Evolutionary conservation across 2,329 filamentous ascomycete species (phyloP), one percentile per base, ranked within the genome.

Genomic region (Colletotrichum viniferum): DNA sequence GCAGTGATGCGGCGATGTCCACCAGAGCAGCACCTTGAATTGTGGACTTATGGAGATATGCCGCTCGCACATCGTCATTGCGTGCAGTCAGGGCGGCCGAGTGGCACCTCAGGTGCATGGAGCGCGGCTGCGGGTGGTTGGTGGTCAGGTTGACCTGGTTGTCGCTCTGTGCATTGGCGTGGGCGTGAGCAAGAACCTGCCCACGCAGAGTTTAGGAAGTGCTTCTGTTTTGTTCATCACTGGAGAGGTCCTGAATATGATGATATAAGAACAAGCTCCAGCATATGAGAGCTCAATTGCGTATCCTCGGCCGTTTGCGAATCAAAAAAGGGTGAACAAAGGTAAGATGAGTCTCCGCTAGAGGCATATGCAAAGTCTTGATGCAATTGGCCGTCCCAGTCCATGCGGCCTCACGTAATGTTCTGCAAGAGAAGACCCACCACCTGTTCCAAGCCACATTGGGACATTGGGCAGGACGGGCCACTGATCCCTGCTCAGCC

Each of bases 401-500:
- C 73, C 56, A 69, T 73, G 73, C 69, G 28, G 38, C 56, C 24
- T 68, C 55, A 76, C 69, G 73, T 76, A 73, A 76, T 73, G 69
- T 69, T 73, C 73, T 76, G 73, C 63, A 69, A 68, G 30, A 63
- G 7, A 34, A n/a, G 60, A 60, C 60, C 38, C 38, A 43, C 72
- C 68, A 66, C 55, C 62, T 30, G 24, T 24, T 24, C 62, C 73
- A 75, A 74, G 73, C 73, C 70, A 76, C 73, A 60, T 69, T 73
- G 24, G 70, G 63, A 43, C 56, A 69, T 52, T 58, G 30, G 34
- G 13, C 48, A 55, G 64, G 43, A 21, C 43, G n/a, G 43, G 43
- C n/a, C 43, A 52, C 43, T 52, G 43, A 73, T 60, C 73, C 73
- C 58, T 75, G 73, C 65, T 60, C 73, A 36, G 13, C 26, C 70